Conservation (phyloP, 2,329 filamentous ascomycete genomes). For the Alternaria postmessia region DNA sequence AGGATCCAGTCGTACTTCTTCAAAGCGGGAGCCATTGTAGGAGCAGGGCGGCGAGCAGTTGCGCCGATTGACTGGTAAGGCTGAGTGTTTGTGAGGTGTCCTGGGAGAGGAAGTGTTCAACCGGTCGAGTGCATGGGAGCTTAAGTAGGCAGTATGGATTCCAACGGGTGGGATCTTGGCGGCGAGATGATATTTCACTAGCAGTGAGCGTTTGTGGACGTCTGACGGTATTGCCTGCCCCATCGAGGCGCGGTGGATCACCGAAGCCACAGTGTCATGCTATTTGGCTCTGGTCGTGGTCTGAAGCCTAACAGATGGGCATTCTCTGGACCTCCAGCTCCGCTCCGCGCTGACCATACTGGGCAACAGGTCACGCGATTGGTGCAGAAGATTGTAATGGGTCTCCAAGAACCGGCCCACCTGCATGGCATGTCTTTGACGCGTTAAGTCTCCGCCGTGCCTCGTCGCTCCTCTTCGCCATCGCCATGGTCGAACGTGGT, state of each 20-base stretch:
- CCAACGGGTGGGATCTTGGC: background rate
- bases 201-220: background rate
- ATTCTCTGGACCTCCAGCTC: background rate
- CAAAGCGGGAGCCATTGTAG: constrained; percentile 16
- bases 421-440: background rate
- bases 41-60: constrained; percentile 3
- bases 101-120: background rate
- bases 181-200: background rate
- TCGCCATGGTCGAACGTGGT: background rate
- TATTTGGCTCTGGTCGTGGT: background rate
- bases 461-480: background rate
- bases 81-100: background rate
- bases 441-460: background rate
- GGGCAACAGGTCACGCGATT: constrained; percentile 2
- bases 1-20: constrained; percentile 52
- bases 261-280: constrained; percentile 13
- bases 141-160: constrained; percentile 8
- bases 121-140: constrained; percentile 1
- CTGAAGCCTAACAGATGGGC: background rate
- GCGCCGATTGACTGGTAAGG: constrained; percentile 4
- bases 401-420: background rate
- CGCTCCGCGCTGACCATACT: background rate
- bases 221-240: constrained; percentile 3
- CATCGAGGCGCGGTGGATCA: constrained; percentile 8
- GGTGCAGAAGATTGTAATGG: background rate